These are phyloP conservation scores for Verticillium klebahnii DNA, from an alignment of 2,329 filamentous ascomycete genomes.

Conservation along the genomic window DNA sequence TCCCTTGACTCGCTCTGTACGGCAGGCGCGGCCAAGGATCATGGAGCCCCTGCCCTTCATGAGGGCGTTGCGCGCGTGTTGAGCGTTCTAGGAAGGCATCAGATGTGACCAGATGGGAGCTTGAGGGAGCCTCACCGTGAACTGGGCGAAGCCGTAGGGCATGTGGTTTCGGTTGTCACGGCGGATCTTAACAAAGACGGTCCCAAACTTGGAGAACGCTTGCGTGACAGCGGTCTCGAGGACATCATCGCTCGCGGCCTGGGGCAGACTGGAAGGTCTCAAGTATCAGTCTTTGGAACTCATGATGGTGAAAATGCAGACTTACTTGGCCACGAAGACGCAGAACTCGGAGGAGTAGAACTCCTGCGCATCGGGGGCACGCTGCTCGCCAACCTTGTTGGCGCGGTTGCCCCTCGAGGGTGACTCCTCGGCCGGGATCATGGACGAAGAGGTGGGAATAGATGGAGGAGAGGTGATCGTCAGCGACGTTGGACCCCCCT, in stretches of 20 bases:
- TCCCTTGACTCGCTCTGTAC: slow-evolving; percentile 55
- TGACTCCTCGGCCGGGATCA: background rate
- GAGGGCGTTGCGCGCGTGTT: slow-evolving; percentile 45
- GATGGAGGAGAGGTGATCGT: background rate
- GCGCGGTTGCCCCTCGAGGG: background rate
- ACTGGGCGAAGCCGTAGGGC: slow-evolving; percentile 63
- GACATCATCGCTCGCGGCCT: slow-evolving; percentile 41
- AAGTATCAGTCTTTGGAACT: slow-evolving; percentile 4
- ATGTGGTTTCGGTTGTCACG: slow-evolving; percentile 54
- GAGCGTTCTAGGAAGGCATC: slow-evolving; percentile 33
- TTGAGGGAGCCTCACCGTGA: slow-evolving; percentile 40
- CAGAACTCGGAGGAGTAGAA: slow-evolving; percentile 52
- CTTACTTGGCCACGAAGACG: slow-evolving; percentile 64
- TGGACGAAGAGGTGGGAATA: background rate
- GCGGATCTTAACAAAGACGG: slow-evolving; percentile 59
- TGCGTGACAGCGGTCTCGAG: slow-evolving; percentile 48
- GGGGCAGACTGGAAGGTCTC: slow-evolving; percentile 40
- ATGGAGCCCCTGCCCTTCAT: slow-evolving; percentile 38
- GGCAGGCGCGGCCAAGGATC: slow-evolving; percentile 53
- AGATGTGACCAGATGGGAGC: slow-evolving; percentile 10
- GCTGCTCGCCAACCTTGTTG: background rate
- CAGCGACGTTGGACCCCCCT: background rate
- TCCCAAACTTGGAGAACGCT: slow-evolving; percentile 49
- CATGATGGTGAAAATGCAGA: slow-evolving; percentile 8
- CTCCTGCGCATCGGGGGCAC: slow-evolving; percentile 42